phyloP scores from a whole-genome alignment of 768 basidiomycete species.

The Amanita rimosa region DNA sequence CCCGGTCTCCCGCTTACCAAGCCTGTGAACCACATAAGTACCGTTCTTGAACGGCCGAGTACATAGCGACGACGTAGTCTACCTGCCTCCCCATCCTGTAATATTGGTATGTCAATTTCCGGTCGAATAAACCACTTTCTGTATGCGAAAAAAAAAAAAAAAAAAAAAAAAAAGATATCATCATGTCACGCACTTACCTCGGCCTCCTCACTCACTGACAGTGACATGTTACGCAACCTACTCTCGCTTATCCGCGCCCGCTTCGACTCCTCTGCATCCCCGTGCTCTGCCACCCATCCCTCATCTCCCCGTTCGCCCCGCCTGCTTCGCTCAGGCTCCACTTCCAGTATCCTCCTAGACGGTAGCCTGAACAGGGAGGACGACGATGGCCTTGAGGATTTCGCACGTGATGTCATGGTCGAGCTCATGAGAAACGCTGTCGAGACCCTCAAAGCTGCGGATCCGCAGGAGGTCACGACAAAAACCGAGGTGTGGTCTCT shows the following conservation, averaged over 20 bases:
- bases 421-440: constrained; percentile 61
- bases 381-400: constrained; percentile 48
- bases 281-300: neutral
- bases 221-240: constrained; percentile 44
- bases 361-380: constrained; percentile 16
- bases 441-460: constrained; percentile 50
- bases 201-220: no score
- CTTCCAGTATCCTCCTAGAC: neutral
- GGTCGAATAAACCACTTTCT: no score
- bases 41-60: no score
- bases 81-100: no score
- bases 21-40: no score
- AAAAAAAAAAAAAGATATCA: no score
- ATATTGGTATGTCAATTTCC: no score
- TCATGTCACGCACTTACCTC: no score
- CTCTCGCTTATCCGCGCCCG: constrained; percentile 47
- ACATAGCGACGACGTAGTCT: no score
- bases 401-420: constrained; percentile 61
- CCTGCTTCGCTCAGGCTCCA: constrained; percentile 5
- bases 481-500: constrained; percentile 27
- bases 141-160: no score
- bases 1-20: no score
- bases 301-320: constrained; percentile 9
- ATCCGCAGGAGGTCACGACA: constrained; percentile 17
- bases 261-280: constrained; percentile 25